These are phyloP conservation scores for Coemansia sp. DNA, from an alignment of 192 early-diverging fungal genomes.

Conservation along the genomic window DNA sequence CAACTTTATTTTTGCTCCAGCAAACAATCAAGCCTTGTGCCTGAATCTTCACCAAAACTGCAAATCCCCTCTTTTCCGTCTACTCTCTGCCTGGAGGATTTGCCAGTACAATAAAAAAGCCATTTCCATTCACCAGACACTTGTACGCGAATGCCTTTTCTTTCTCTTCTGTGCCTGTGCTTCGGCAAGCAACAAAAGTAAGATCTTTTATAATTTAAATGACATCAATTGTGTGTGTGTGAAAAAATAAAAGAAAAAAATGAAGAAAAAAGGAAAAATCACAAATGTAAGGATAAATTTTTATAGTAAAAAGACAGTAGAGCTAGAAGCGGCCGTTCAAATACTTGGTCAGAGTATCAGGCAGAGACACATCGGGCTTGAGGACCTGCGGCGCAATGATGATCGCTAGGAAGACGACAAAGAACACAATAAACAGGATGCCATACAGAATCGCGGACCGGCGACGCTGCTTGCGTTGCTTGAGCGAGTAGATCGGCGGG, in stretches of 20 bases:
- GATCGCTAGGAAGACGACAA: constrained; percentile 62
- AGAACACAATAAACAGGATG: constrained; percentile 61
- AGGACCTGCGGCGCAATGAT: constrained; percentile 62
- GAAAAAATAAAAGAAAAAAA: neutral
- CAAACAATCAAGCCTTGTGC: neutral
- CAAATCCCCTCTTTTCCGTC: no score
- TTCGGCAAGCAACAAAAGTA: no score
- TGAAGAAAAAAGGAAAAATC: neutral
- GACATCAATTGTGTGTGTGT: neutral
- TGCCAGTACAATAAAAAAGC: no score
- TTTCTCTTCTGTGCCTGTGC: no score
- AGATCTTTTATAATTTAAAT: no score
- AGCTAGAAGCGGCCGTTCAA: constrained; percentile 50
- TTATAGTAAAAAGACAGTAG: neutral
- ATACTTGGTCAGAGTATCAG: constrained; percentile 35
- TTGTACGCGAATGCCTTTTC: no score
- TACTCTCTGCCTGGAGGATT: no score
- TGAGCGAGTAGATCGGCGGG: constrained; percentile 68
- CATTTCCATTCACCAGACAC: no score
- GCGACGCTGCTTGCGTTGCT: constrained; percentile 60
- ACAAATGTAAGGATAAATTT: neutral
- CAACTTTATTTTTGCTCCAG: constrained; percentile 1
- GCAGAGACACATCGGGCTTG: constrained; percentile 35
- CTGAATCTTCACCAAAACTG: no score
- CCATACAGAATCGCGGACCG: constrained; percentile 67